Evolutionary conservation across 345 rosid species (phyloP).

Genomic region (Camelina neglecta): DNA sequence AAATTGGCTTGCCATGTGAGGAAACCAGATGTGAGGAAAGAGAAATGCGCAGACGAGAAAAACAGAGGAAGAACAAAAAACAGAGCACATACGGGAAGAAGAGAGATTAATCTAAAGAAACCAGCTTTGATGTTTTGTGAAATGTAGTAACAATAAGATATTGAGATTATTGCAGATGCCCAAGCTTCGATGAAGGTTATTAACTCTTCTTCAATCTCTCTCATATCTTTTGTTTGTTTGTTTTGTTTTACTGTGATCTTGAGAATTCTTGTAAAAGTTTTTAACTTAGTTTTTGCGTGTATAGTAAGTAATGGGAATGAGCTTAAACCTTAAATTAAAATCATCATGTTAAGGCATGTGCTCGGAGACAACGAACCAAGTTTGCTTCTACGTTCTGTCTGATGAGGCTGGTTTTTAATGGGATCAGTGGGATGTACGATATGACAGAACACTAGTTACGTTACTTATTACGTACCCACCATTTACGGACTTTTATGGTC

Average conservation of each 20-base stretch:
- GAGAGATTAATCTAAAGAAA: constrained; percentile 33
- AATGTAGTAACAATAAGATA: not conserved
- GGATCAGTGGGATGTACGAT: not conserved
- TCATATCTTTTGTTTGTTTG: not conserved
- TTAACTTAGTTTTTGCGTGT: not conserved
- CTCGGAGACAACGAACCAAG: not conserved
- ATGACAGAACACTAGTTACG: not conserved
- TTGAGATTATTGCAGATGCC: not conserved
- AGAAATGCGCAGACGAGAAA: constrained; percentile 39
- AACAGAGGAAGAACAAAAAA: constrained; percentile 55
- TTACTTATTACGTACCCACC: not conserved
- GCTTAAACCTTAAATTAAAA: not conserved
- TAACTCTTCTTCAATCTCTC: constrained; percentile 32
- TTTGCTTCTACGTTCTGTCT: constrained; percentile 3
- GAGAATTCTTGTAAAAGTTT: not conserved
- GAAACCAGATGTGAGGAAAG: constrained; percentile 43
- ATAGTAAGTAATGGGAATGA: not conserved
- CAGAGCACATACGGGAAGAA: constrained; percentile 47
- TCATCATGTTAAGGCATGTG: not conserved
- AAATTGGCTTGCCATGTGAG: constrained; percentile 57
- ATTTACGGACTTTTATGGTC: not conserved
- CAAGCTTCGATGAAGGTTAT: constrained; percentile 7
- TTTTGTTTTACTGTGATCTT: not conserved
- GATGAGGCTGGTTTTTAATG: not conserved
- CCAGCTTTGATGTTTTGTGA: not conserved